Evolutionary conservation across 176 grass and related monocot genomes (phyloP).

Genomic region (Eremochloa ophiuroides): DNA sequence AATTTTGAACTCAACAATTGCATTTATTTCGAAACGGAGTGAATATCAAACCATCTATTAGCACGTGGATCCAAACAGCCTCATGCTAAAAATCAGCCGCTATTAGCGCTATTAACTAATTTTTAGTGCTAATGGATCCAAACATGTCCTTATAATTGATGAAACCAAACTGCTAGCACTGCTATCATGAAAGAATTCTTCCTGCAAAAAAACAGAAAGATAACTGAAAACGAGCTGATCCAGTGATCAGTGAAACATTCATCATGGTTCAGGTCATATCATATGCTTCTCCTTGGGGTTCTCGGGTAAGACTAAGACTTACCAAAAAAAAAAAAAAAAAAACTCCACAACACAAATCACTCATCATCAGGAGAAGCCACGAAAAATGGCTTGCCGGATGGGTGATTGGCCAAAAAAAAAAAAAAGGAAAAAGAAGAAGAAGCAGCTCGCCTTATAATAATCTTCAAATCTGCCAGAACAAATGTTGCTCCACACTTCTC

Average conservation of each 20-base stretch:
- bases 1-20: too few species aligned
- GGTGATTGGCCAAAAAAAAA: background rate
- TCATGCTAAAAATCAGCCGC: too few species aligned
- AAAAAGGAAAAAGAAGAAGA: too few species aligned
- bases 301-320: background rate
- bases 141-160: too few species aligned
- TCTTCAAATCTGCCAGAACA: background rate
- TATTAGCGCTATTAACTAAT: too few species aligned
- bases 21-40: too few species aligned
- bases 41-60: too few species aligned
- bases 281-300: background rate
- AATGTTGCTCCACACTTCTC: background rate
- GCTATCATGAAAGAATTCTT: background rate
- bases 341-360: constrained; percentile 4
- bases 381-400: background rate
- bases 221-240: background rate
- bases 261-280: background rate
- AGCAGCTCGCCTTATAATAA: background rate
- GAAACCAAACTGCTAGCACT: background rate
- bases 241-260: background rate
- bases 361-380: background rate
- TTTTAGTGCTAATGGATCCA: too few species aligned
- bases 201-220: background rate
- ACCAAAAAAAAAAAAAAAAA: background rate
- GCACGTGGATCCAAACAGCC: too few species aligned